Evolutionary conservation across 176 grass and related monocot genomes (phyloP), one percentile per base, ranked within the genome.

Genomic region (Tuctoria greenei): DNA sequence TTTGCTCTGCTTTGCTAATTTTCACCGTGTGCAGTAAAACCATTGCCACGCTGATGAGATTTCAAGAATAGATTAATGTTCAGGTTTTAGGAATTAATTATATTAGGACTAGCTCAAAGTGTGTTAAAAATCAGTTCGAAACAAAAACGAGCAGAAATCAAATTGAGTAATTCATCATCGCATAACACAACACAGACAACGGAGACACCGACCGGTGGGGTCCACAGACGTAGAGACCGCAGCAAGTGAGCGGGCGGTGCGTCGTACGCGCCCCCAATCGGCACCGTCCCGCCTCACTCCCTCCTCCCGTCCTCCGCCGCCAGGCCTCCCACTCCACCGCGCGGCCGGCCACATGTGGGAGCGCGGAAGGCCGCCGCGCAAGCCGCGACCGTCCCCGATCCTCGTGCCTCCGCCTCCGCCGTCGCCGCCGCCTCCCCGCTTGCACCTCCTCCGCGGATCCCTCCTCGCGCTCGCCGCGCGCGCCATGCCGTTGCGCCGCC

Each of bases 341-440:
- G 67, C 43, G 25, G 69, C 54, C 69, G 75, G 75, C 71, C 77
- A 66, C 77, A 92, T 92, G 89, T 88, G 74, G 85, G 90, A 92
- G 82, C 86, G 85, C 69, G 86, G 90, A 37, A 82, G 90, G 79
- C 71, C 76, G 61, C 83, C 79, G 27, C 85, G 90, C 61, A 92
- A 89, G 42, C 45, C 35, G 27, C 77, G 90, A 43, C 79, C 80
- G 11, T 80, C 80, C 64, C 85, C 58, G 40, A 82, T 82, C 20
- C 69, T 88, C 59, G 70, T 69, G 64, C 71, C 74, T 12, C 81
- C 73, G 59, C 82, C 59, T 13, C 74, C 78, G 61, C 45, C 61
- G 28, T 57, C 76, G 13, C 76, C 67, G 37, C 76, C 67, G 37
- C 71, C 69, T 76, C 88, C 86, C 40, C 82, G 75, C 62, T 27